Evolutionary conservation across 2,329 filamentous ascomycete genomes (phyloP), one percentile per base, ranked within the genome.

Genomic region (Pseudogymnoascus verrucosus): DNA sequence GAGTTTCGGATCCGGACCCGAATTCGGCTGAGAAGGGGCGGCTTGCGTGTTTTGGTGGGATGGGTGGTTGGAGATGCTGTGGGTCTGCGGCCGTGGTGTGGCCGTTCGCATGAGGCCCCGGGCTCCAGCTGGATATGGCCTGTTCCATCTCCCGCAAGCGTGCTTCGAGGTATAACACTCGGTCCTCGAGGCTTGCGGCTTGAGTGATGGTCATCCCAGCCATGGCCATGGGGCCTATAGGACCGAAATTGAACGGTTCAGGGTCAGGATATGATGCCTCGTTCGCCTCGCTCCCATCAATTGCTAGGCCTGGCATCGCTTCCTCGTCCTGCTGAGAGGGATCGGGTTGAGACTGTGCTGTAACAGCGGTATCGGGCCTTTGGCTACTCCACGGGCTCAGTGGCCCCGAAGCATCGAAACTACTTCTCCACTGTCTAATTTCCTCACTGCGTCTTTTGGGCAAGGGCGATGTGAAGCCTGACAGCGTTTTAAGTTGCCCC

Each of bases 381-480:
- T 51, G 44, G 7, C 44, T 51, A 16, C 44, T 31, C 44, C 44
- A 51, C 3, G 44, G 44, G 44, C 44, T 51, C 44, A 28, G 85
- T 63, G 80, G 71, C 61, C 81, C 76, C 1, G 77, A 78, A 0
- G 78, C 78, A 54, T 80, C 81, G 66, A 85, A 84, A 66, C 84
- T 87, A 69, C 84, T 81, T 65, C 85, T 79, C 84, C 85, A 87
- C 69, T 84, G 85, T 11, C 83, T 80, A 40, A 87, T 86, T 71
- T 88, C 85, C 63, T 85, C 84, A 69, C 84, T 87, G 31, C 84
- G 80, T 37, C 84, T 79, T 47, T 84, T 79, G 3, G 72, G 64
- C 14, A 51, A 28, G 44, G 44, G 23, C 1, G 44, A 26, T n/a
- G 44, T 28, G 7, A 51, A 51, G 5, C 44, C 44, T 14, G 44